Evolutionary conservation across 164 flowering plant species (phyloP), one percentile per base, ranked within the genome.

Genomic region (Houttuynia cordata): DNA sequence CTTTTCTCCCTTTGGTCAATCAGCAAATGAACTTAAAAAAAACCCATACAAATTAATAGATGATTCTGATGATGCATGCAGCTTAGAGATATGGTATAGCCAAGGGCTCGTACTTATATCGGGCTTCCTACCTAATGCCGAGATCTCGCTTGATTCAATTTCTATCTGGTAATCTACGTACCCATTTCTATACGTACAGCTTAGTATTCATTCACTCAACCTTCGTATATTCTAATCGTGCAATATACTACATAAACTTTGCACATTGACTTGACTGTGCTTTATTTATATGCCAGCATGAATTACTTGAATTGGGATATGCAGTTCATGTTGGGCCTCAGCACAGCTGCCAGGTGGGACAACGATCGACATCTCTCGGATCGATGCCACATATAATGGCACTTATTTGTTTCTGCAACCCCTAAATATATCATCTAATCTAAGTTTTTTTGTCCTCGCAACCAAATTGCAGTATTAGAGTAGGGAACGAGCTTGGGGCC

Each of bases 161-260:
- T 82, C 94, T 45, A 76, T 86, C 53, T 79, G 94, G 94, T 86
- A 86, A n/a, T n/a, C n/a, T n/a, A n/a, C n/a, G n/a, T n/a, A n/a
- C n/a, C n/a, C n/a, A n/a, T n/a, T n/a, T n/a, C n/a, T n/a, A n/a
- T n/a, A n/a, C n/a, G n/a, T n/a, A n/a, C n/a, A n/a, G n/a, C n/a
- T n/a, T n/a, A n/a, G n/a, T n/a, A n/a, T n/a, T n/a, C n/a, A n/a
- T n/a, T n/a, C n/a, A n/a, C n/a, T n/a, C n/a, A n/a, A n/a, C n/a
- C n/a, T n/a, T n/a, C n/a, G n/a, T n/a, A n/a, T n/a, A n/a, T n/a
- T n/a, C n/a, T n/a, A n/a, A n/a, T n/a, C n/a, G 42, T 40, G 42
- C 42, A 40, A 40, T 41, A 37, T 45, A 42, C 9, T 42, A 12
- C 12, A 4, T 42, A 12, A 8, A 42, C 4, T 3, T 5, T 8